Percentiles rank a stretch among this genome's conserved stretches.
These are phyloP conservation scores for Nidula microcarpa DNA, from an alignment of 768 basidiomycete species.

Conservation along the genomic window DNA sequence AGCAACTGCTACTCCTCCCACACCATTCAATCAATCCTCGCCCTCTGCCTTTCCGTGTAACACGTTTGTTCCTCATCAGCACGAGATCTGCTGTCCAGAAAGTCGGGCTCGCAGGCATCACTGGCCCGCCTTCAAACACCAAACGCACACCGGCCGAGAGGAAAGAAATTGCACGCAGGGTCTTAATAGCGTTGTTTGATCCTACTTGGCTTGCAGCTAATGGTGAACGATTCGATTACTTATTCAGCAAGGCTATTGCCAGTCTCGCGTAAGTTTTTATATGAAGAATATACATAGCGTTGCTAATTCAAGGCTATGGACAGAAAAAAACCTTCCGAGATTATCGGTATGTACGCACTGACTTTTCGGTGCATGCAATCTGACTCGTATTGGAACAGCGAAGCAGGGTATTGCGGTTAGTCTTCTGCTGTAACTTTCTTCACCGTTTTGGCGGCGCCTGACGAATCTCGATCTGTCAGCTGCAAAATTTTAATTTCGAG, in stretches of 20 bases:
- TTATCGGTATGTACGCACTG: constrained; percentile 16
- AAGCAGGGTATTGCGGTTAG: constrained; percentile 24
- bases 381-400: constrained; percentile 5
- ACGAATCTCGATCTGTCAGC: constrained; percentile 12
- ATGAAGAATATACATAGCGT: neutral
- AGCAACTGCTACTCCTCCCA: constrained; percentile 41
- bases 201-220: constrained; percentile 22
- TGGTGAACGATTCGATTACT: constrained; percentile 14
- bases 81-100: constrained; percentile 25
- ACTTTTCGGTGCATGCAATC: no score
- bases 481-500: constrained; percentile 26
- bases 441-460: neutral
- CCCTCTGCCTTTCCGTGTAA: constrained; percentile 32
- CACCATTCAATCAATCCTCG: constrained; percentile 28
- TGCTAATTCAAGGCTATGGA: neutral
- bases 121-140: constrained; percentile 14
- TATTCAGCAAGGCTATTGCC: constrained; percentile 15
- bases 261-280: constrained; percentile 9
- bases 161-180: constrained; percentile 14
- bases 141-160: constrained; percentile 20
- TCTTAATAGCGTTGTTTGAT: constrained; percentile 20
- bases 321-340: constrained; percentile 18
- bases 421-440: neutral
- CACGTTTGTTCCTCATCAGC: constrained; percentile 36
- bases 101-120: constrained; percentile 15